Evolutionary conservation across 176 grass and related monocot species (phyloP).

Genomic region (Carex littledalei): DNA sequence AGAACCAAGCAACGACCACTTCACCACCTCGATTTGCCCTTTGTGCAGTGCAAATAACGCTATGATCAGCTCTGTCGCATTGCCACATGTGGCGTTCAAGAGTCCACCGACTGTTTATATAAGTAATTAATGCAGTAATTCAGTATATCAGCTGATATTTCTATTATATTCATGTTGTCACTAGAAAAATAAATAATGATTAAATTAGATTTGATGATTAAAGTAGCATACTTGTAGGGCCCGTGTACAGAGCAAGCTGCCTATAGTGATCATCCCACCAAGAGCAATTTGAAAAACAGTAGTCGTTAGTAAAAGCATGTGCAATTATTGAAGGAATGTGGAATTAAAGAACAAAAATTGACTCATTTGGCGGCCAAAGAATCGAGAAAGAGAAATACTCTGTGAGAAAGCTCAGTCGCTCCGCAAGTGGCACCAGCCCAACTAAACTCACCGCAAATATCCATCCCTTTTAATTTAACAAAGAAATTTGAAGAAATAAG

Average conservation of each 20-base stretch:
- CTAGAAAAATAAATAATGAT: not conserved
- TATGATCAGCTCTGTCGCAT: slow-evolving; percentile 92
- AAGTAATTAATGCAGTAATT: not conserved
- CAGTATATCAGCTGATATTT: not conserved
- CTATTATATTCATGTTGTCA: not conserved
- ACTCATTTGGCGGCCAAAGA: not conserved
- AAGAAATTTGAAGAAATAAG: not conserved
- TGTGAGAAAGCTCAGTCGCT: slow-evolving; percentile 95
- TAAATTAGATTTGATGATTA: not conserved
- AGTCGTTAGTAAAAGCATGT: not conserved
- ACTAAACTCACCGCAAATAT: slow-evolving; percentile 64
- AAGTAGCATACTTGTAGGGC: slow-evolving; percentile 61
- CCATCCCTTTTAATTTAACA: slow-evolving; percentile 56
- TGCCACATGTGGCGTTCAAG: slow-evolving; percentile 96
- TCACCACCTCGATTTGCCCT: slow-evolving; percentile 82
- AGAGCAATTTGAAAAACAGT: not conserved
- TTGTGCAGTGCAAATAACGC: slow-evolving; percentile 63
- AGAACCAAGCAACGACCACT: slow-evolving; percentile 85
- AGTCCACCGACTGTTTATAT: slow-evolving; percentile 67
- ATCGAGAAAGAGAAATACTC: slow-evolving; percentile 32
- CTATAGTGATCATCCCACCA: slow-evolving; percentile 26
- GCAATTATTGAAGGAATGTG: not conserved
- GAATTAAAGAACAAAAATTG: not conserved
- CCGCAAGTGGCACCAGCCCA: slow-evolving; percentile 76
- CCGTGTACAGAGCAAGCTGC: slow-evolving; percentile 75